phyloP scores from a whole-genome alignment of 1,284 basidiomycete species.

The Fistulinella staudtii region DNA sequence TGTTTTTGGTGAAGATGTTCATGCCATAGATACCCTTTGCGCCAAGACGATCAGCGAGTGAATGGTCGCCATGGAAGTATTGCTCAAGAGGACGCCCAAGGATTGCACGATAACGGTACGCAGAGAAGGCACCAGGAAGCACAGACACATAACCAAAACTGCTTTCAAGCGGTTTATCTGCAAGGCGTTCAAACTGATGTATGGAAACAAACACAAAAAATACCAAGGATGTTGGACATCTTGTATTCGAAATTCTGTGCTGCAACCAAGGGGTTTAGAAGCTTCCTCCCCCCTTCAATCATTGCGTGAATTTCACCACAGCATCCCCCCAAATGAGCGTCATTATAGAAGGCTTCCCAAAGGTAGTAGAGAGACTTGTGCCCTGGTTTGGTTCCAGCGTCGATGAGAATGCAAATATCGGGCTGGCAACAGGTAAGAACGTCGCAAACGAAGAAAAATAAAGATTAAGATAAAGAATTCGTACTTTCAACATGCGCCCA shows the following conservation, averaged over 20 bases:
- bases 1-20: slow-evolving; percentile 97
- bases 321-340: slow-evolving; percentile 71
- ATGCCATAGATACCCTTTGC: slow-evolving; percentile 95
- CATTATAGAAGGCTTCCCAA: slow-evolving; percentile 90
- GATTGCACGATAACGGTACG: slow-evolving; percentile 90
- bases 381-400: slow-evolving; percentile 94
- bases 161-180: slow-evolving; percentile 91
- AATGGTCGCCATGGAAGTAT: slow-evolving; percentile 98
- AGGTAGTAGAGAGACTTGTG: slow-evolving; percentile 97
- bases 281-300: slow-evolving; percentile 88
- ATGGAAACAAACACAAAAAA: neutral
- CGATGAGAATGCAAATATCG: slow-evolving; percentile 86
- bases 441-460: slow-evolving; percentile 7
- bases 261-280: slow-evolving; percentile 90
- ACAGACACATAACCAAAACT: slow-evolving; percentile 96
- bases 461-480: no score
- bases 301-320: slow-evolving; percentile 94
- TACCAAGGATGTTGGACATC: slow-evolving; percentile 92
- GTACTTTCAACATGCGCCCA: slow-evolving; percentile 73
- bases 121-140: slow-evolving; percentile 94
- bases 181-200: slow-evolving; percentile 1
- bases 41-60: slow-evolving; percentile 87
- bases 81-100: slow-evolving; percentile 91
- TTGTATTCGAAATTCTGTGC: slow-evolving; percentile 99
- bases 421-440: slow-evolving; percentile 47